Base-by-base conservation (phyloP, 495 filamentous ascomycete genomes). In the Lasiosphaeriaceae sp. region DNA sequence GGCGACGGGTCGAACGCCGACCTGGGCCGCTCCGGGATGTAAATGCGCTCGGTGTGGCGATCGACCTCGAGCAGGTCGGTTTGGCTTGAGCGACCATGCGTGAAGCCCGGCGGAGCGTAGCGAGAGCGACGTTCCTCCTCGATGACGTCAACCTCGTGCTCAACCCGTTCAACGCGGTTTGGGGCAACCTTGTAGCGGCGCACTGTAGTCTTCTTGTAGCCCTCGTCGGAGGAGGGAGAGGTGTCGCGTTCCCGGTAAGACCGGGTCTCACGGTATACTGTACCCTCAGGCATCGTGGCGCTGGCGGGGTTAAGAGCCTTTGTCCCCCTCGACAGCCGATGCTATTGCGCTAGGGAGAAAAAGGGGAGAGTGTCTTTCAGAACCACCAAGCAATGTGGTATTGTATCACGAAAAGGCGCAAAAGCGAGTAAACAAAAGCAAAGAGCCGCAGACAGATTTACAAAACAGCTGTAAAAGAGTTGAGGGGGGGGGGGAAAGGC, bases 111-210 rank as follows among this genome's bases (percentile, higher is more conserved):
- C 58, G 39, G 39, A n/a, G 72, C 68, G 55, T 76, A 68, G 51
- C 70, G 69, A 45, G 72, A 73, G 55, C 75, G 68, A 51, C 73
- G 76, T 50, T 80, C 77, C 50, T 80, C 79, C 49, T 81, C 79
- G 57, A 78, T 68, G 52, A 80, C 74, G 21, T 70, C 67, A 55
- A 68, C 53, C 29, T 78, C 74, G 54, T 73, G 71, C 50, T 77
- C 75, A 39, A 71, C 61, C 14, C 72, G 73, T 55, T 65, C 66
- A 47, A 70, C 58, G 47, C 77, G 75, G 11, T 67, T 69, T 16
- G 71, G 64, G 11, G 64, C 60, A 46, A 81, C 80, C 50, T 82
- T 81, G 68, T 84, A 84, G 37, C 78, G 75, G 64, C 77, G 78
- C 34, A 83, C 76, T 4, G 78, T 82, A 24, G 75, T 80, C 55